phyloP scores from a whole-genome alignment of 345 rosid species.

The Toxicodendron radicans region DNA sequence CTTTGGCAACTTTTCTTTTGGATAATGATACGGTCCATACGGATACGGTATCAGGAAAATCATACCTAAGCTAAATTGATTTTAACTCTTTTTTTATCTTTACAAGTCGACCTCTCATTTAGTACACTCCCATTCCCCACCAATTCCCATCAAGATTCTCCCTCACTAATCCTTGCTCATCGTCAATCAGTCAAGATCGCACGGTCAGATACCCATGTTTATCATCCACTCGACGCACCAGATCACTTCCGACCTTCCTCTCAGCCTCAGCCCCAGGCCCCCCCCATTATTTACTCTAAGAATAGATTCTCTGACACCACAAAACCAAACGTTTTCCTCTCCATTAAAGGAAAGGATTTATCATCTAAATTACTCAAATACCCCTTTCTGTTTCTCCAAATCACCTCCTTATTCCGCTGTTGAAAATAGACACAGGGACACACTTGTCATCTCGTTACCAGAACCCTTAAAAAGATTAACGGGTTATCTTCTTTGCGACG shows the following conservation, averaged over 20 bases:
- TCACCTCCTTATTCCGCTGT: too few relatives aligned
- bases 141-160: neutral
- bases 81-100: too few relatives aligned
- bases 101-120: too few relatives aligned
- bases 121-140: too few relatives aligned
- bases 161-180: neutral
- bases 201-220: neutral
- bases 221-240: neutral
- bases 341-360: neutral
- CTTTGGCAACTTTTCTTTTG: too few relatives aligned
- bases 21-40: too few relatives aligned
- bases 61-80: too few relatives aligned
- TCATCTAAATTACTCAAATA: neutral
- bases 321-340: constrained; percentile 17
- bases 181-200: neutral
- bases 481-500: neutral
- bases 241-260: neutral
- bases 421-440: neutral
- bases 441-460: neutral
- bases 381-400: neutral
- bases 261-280: too few relatives aligned
- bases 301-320: constrained; percentile 15
- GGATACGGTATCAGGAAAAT: too few relatives aligned
- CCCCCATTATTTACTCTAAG: neutral
- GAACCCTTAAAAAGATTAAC: neutral